A percentile compares a stretch with the other conserved stretches of the same genome.
Conservation (phyloP, 2,329 filamentous ascomycete species). For the Curvularia sp. region DNA sequence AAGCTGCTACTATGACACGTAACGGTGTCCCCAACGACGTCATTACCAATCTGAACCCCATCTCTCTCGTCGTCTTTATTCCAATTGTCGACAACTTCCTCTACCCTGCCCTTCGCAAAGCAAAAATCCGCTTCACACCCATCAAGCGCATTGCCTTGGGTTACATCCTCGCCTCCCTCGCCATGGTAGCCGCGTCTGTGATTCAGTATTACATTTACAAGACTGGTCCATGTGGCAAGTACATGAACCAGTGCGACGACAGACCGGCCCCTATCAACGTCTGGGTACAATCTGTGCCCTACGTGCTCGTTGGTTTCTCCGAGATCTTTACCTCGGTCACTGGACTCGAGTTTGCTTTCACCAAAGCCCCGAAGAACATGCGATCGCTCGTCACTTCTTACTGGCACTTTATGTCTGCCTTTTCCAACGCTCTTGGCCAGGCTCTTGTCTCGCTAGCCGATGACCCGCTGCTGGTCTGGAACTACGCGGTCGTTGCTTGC, state of each 20-base stretch:
- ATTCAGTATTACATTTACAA: constrained; percentile 70
- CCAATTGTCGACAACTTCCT: constrained; percentile 61
- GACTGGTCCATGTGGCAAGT: constrained; percentile 65
- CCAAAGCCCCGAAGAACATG: constrained; percentile 82
- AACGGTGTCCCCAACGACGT: constrained; percentile 64
- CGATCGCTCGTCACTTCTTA: constrained; percentile 74
- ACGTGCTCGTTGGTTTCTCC: constrained; percentile 63
- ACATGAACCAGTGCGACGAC: constrained; percentile 62
- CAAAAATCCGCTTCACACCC: constrained; percentile 60
- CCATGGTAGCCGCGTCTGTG: constrained; percentile 60
- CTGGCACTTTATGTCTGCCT: constrained; percentile 73
- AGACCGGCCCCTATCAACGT: constrained; percentile 69
- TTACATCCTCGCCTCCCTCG: constrained; percentile 57
- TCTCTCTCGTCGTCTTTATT: constrained; percentile 62
- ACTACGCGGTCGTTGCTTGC: constrained; percentile 70
- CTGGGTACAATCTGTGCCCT: constrained; percentile 60
- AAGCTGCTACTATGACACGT: constrained; percentile 62
- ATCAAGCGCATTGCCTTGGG: constrained; percentile 62
- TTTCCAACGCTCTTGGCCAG: constrained; percentile 74
- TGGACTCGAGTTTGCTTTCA: constrained; percentile 77
- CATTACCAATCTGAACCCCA: constrained; percentile 63
- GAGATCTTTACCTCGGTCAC: constrained; percentile 67
- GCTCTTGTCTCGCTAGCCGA: constrained; percentile 67
- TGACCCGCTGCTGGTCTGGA: constrained; percentile 74
- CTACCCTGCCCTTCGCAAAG: constrained; percentile 60